phyloP scores from a whole-genome alignment of 305 asterid genomes.

The Fraxinus velutina region DNA sequence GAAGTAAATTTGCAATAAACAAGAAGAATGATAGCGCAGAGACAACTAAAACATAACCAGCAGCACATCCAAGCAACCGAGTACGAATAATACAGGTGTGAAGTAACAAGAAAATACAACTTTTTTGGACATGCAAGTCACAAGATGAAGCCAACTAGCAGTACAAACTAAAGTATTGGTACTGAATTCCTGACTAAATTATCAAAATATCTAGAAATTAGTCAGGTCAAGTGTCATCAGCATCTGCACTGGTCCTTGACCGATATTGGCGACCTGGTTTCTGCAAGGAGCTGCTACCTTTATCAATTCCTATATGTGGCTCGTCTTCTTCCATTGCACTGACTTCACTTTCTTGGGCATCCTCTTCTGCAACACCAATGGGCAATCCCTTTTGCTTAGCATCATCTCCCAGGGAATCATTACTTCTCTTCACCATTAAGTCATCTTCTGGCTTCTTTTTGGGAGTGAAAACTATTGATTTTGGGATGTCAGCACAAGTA shows the following conservation, averaged over 20 bases:
- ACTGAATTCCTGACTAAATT: neutral
- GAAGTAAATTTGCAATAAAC: neutral
- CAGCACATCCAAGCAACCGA: neutral
- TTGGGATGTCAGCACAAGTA: constrained; percentile 33
- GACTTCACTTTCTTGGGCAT: constrained; percentile 34
- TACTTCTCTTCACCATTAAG: constrained; percentile 20
- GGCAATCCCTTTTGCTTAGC: constrained; percentile 40
- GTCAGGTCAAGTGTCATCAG: constrained; percentile 25
- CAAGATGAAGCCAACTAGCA: neutral
- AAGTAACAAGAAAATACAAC: neutral
- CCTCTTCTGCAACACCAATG: constrained; percentile 45
- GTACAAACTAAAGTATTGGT: neutral
- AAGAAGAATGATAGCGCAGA: neutral
- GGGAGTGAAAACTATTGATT: constrained; percentile 50
- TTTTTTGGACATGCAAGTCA: neutral
- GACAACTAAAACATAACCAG: neutral
- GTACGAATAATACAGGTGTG: neutral
- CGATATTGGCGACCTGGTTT: constrained; percentile 62
- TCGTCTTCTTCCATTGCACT: constrained; percentile 70
- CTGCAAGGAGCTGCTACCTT: constrained; percentile 21
- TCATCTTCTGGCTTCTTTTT: constrained; percentile 41
- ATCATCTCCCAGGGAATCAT: constrained; percentile 26
- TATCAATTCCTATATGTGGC: constrained; percentile 23
- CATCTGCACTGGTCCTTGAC: constrained; percentile 33
- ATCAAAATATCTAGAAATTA: neutral